These are phyloP conservation scores for Plasmopara muralis DNA, from an alignment of 352 stramenopile species.

Conservation along the genomic window DNA sequence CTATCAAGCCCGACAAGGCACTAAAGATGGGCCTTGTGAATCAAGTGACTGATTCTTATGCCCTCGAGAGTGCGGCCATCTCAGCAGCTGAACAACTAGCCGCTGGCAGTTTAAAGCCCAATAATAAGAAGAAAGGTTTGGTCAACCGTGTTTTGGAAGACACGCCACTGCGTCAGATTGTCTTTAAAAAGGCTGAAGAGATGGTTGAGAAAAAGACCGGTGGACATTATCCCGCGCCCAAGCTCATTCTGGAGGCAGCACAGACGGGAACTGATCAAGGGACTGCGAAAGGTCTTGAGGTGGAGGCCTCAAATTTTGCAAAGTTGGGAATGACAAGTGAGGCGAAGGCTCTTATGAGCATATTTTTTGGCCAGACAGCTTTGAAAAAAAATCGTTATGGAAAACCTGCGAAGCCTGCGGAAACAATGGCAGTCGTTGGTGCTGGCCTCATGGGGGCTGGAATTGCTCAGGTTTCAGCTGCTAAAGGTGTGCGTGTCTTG, in stretches of 20 bases:
- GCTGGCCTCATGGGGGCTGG: constrained; percentile 97
- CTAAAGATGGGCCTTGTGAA: constrained; percentile 98
- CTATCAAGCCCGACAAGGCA: constrained; percentile 92
- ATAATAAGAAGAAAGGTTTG: constrained; percentile 87
- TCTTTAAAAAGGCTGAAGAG: constrained; percentile 94
- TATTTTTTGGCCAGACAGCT: constrained; percentile 97
- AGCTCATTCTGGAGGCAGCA: constrained; percentile 90
- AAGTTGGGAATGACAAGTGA: constrained; percentile 94
- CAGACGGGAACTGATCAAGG: constrained; percentile 85
- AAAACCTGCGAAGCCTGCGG: constrained; percentile 76
- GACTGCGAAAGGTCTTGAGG: constrained; percentile 76
- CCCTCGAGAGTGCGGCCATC: constrained; percentile 90
- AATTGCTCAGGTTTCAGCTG: constrained; percentile 93
- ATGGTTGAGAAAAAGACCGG: constrained; percentile 96
- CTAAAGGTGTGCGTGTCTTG: constrained; percentile 93
- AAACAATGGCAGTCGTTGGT: constrained; percentile 95
- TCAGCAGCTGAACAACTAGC: constrained; percentile 84
- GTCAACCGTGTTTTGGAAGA: constrained; percentile 91
- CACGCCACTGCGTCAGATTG: constrained; percentile 85
- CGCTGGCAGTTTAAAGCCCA: constrained; percentile 86
- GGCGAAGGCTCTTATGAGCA: constrained; percentile 94
- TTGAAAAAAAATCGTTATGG: constrained; percentile 97
- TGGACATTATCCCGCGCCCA: constrained; percentile 94
- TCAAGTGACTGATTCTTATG: constrained; percentile 87
- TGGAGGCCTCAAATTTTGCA: constrained; percentile 93